phyloP scores from a whole-genome alignment of 2,329 filamentous ascomycete genomes.

The Cladophialophora bantiana region DNA sequence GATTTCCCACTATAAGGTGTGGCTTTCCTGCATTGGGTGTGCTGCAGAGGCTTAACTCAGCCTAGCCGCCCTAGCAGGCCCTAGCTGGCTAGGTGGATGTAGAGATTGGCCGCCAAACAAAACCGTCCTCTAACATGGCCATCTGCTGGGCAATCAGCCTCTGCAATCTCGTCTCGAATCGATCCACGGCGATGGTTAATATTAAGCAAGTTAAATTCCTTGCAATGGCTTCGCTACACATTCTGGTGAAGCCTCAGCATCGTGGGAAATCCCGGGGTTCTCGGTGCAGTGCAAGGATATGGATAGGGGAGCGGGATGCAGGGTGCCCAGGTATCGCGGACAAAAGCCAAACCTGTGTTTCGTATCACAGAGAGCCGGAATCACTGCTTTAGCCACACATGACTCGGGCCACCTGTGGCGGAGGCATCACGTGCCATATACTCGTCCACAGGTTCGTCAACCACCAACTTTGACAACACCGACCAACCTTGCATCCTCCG shows the following conservation, averaged over 20 bases:
- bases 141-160: conserved; percentile 4
- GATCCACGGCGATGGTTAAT: conserved; percentile 4
- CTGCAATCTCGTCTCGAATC: conserved; percentile 26
- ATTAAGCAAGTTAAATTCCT: background rate
- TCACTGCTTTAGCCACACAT: background rate
- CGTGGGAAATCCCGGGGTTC: conserved; percentile 15
- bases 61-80: background rate
- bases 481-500: background rate
- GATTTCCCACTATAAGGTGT: conserved; percentile 11
- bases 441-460: background rate
- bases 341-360: conserved; percentile 8
- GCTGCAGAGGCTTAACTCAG: conserved; percentile 10
- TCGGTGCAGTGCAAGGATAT: conserved; percentile 6
- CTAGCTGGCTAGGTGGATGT: conserved; percentile 11
- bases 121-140: conserved; percentile 13
- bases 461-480: background rate
- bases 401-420: conserved; percentile 15
- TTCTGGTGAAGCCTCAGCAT: background rate
- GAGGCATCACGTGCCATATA: conserved; percentile 7
- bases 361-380: background rate
- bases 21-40: conserved; percentile 21
- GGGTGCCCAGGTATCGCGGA: background rate
- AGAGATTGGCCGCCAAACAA: conserved; percentile 19
- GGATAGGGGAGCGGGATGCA: conserved; percentile 2
- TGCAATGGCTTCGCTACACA: conserved; percentile 4